Evolutionary conservation across 306 rosid species (phyloP).

Genomic region (Sphenostylis stenocarpa): DNA sequence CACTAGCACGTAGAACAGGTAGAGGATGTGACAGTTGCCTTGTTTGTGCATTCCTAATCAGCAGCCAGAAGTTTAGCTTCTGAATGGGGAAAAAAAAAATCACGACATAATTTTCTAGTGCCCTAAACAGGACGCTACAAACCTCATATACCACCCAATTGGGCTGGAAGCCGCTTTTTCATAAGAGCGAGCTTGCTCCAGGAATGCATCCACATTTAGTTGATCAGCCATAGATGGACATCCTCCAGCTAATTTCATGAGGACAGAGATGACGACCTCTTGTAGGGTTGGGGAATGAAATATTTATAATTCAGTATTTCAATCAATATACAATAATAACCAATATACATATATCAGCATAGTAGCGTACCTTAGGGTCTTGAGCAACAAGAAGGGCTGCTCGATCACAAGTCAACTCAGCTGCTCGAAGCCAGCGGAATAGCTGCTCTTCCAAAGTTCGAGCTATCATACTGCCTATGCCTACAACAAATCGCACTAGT

Average conservation of each 20-base stretch:
- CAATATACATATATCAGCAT: not conserved
- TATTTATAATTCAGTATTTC: constrained; percentile 37
- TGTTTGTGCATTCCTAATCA: constrained; percentile 87
- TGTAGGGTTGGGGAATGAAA: constrained; percentile 54
- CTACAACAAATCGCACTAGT: constrained; percentile 43
- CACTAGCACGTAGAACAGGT: constrained; percentile 93
- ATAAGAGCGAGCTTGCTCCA: constrained; percentile 97
- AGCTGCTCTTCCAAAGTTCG: constrained; percentile 88
- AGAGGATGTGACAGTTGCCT: constrained; percentile 93
- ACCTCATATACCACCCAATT: constrained; percentile 95
- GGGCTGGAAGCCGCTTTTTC: constrained; percentile 97
- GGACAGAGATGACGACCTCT: constrained; percentile 96
- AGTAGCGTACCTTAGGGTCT: constrained; percentile 74
- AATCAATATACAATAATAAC: constrained; percentile 6
- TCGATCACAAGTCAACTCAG: constrained; percentile 97
- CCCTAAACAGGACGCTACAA: not conserved
- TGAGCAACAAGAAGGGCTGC: constrained; percentile 99
- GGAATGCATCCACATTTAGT: constrained; percentile 90
- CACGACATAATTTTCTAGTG: constrained; percentile 1
- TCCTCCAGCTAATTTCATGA: constrained; percentile 98
- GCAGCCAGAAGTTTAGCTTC: constrained; percentile 29
- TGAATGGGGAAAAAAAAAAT: not conserved
- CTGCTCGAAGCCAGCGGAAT: constrained; percentile 97
- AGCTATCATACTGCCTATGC: constrained; percentile 92
- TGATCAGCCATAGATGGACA: constrained; percentile 96